A percentile compares a stretch with the other conserved stretches of the same genome.
These are phyloP conservation scores for Botrytis paeoniae DNA, from an alignment of 2,329 filamentous ascomycete genomes.

Conservation along the genomic window DNA sequence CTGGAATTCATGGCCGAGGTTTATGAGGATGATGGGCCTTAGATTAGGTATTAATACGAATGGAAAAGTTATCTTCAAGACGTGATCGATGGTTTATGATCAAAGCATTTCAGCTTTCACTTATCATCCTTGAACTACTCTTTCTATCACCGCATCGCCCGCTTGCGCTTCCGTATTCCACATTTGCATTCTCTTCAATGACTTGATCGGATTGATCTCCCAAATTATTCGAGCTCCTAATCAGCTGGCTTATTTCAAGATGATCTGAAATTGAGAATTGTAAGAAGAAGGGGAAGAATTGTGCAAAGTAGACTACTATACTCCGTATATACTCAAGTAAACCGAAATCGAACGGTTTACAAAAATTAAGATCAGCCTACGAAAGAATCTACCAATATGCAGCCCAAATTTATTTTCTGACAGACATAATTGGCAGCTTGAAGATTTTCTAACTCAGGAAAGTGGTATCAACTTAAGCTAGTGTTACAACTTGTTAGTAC, in stretches of 20 bases:
- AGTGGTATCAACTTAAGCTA: too few species aligned
- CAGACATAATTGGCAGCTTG: rapidly evolving
- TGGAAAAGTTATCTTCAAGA: background rate
- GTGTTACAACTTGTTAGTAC: too few species aligned
- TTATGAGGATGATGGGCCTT: background rate
- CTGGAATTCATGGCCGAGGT: background rate
- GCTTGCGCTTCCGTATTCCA: too few species aligned
- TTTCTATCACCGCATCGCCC: too few species aligned
- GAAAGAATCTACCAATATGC: background rate
- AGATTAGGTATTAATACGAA: background rate
- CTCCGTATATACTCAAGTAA: background rate
- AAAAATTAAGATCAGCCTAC: rapidly evolving
- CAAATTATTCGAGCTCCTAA: too few species aligned
- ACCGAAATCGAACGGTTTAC: rapidly evolving
- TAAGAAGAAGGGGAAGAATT: too few species aligned
- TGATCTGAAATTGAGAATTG: background rate
- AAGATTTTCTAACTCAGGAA: background rate
- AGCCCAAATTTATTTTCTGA: background rate
- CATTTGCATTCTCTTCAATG: too few species aligned
- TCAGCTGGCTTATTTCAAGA: too few species aligned
- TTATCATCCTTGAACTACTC: background rate
- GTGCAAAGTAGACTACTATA: background rate
- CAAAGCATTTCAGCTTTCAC: background rate
- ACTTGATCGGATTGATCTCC: too few species aligned
- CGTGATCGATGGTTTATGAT: background rate